Evolutionary conservation across 495 filamentous ascomycete species (phyloP).

Genomic region (Bryoglossum gracile): DNA sequence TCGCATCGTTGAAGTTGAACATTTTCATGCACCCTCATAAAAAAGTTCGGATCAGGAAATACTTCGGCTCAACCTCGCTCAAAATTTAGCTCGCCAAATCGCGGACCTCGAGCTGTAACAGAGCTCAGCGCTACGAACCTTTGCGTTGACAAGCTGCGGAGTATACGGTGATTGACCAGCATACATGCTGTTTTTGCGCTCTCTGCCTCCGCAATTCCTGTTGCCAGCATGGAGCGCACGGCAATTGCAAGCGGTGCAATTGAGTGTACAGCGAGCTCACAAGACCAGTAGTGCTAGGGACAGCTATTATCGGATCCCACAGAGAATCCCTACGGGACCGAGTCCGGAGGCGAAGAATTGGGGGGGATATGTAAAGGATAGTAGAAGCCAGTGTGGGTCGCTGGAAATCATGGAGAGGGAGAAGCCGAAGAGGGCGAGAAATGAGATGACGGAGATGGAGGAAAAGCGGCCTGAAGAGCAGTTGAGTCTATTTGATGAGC

Average conservation of each 20-base stretch:
- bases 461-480: neutral
- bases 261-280: conserved; percentile 17
- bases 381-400: too few species aligned
- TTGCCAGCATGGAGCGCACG: conserved; percentile 26
- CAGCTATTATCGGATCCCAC: too few species aligned
- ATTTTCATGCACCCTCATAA: neutral
- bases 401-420: too few species aligned
- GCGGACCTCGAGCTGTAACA: neutral
- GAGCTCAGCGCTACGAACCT: neutral
- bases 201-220: conserved; percentile 32
- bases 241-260: conserved; percentile 22
- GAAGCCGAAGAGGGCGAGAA: too few species aligned
- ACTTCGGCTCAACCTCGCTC: neutral
- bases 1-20: conserved; percentile 4
- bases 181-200: conserved; percentile 35
- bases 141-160: neutral
- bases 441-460: too few species aligned
- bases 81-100: conserved; percentile 14
- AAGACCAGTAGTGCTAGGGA: conserved; percentile 1
- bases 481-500: conserved; percentile 45
- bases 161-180: conserved; percentile 12
- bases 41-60: neutral
- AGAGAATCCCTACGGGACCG: too few species aligned
- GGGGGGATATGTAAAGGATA: too few species aligned
- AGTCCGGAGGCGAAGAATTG: too few species aligned